Conservation (phyloP, 805 yeast species). For the Torulaspora maleeae region DNA sequence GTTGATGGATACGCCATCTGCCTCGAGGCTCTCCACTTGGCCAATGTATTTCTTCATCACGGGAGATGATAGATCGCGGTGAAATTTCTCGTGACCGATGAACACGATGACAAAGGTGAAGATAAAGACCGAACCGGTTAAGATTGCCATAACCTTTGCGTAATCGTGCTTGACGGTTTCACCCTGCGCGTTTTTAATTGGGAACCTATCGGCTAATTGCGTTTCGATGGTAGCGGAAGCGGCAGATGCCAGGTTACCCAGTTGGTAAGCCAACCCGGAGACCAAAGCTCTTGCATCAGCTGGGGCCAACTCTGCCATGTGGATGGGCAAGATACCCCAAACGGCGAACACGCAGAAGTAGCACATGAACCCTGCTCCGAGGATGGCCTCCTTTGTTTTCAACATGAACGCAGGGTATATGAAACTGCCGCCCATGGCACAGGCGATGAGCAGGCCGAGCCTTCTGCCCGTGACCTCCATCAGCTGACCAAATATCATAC, state of each 20-base stretch:
- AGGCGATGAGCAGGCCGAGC: slow-evolving; percentile 47
- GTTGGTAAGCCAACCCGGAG: slow-evolving; percentile 59
- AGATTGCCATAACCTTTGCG: slow-evolving; percentile 66
- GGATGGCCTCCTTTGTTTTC: slow-evolving; percentile 39
- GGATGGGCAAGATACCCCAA: slow-evolving; percentile 69
- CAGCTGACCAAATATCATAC: slow-evolving; percentile 52
- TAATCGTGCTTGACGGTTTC: slow-evolving; percentile 41
- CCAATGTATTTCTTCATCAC: slow-evolving; percentile 31
- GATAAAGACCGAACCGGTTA: slow-evolving; percentile 61
- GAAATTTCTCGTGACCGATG: slow-evolving; percentile 55
- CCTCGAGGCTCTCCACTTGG: slow-evolving; percentile 20
- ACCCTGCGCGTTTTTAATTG: slow-evolving; percentile 40
- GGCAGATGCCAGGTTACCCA: slow-evolving; percentile 66
- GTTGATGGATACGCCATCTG: slow-evolving; percentile 6
- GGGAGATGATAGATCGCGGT: slow-evolving; percentile 36
- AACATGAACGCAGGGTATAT: slow-evolving; percentile 55
- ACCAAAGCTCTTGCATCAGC: slow-evolving; percentile 59
- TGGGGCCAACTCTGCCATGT: slow-evolving; percentile 61
- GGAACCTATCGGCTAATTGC: slow-evolving; percentile 59
- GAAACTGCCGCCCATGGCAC: slow-evolving; percentile 54
- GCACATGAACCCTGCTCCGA: slow-evolving; percentile 60
- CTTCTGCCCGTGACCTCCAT: slow-evolving; percentile 61
- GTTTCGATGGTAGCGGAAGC: slow-evolving; percentile 66
- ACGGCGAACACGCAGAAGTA: slow-evolving; percentile 67
- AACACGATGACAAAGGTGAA: slow-evolving; percentile 45